Conservation (phyloP, 2,329 filamentous ascomycete species). For the Sarocladium brachiariae region DNA sequence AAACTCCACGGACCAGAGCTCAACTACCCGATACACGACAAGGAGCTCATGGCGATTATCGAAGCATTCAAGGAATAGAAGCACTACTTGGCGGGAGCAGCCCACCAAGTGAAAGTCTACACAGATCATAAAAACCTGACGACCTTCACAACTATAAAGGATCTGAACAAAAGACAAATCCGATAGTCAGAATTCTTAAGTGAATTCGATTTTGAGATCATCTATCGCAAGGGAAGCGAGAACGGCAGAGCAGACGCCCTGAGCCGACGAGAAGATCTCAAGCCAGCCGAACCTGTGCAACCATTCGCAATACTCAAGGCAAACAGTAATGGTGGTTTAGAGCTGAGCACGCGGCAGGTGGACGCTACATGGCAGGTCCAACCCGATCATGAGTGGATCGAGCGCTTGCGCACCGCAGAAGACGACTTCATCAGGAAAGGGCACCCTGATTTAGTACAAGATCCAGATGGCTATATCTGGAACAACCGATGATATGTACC, state of each 20-base stretch:
- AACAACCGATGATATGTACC: background rate
- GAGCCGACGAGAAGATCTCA: background rate
- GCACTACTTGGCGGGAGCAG: constrained; percentile 15
- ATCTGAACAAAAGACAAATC: constrained; percentile 14
- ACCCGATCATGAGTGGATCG: constrained; percentile 2
- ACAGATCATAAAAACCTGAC: constrained; percentile 8
- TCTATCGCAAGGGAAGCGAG: constrained; percentile 14
- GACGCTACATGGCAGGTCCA: constrained; percentile 1
- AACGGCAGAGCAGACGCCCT: constrained; percentile 10
- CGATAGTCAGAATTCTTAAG: constrained; percentile 13
- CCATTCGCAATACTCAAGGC: background rate
- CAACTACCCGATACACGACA: constrained; percentile 10
- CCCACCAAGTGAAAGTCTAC: constrained; percentile 12
- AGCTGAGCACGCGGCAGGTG: background rate
- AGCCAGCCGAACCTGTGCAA: background rate
- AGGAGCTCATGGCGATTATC: constrained; percentile 11
- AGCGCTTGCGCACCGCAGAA: background rate
- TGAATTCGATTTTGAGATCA: constrained; percentile 13
- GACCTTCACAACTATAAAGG: constrained; percentile 6
- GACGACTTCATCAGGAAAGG: constrained; percentile 2
- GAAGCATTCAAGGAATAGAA: constrained; percentile 13
- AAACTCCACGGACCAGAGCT: background rate
- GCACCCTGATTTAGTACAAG: background rate
- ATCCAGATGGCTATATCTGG: background rate
- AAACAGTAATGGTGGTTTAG: background rate